Percentiles rank a stretch among this genome's conserved stretches.
Evolutionary conservation across 768 basidiomycete genomes (phyloP).

Genomic region (Chalciporus pseudorubinellus): DNA sequence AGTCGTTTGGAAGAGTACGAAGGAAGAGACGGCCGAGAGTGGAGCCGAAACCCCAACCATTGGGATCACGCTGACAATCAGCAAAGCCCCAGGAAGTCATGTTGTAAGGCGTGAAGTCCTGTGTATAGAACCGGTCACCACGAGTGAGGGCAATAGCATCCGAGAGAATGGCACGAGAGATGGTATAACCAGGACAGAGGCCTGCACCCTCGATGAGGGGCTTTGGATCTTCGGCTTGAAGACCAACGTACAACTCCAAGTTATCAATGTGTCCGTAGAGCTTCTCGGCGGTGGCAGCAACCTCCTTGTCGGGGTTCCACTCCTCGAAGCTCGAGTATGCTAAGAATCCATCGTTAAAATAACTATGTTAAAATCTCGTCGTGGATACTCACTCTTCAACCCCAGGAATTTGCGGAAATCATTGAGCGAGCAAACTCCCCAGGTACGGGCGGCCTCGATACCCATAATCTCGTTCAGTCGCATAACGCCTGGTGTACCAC

Average conservation of each 20-base stretch:
- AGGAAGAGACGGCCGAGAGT: constrained; percentile 72
- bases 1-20: constrained; percentile 70
- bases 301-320: constrained; percentile 74
- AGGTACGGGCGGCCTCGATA: constrained; percentile 69
- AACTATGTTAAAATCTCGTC: neutral
- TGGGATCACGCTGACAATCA: constrained; percentile 74
- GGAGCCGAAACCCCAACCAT: constrained; percentile 67
- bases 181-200: constrained; percentile 83
- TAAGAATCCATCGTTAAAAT: constrained; percentile 27
- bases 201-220: constrained; percentile 76
- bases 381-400: constrained; percentile 54
- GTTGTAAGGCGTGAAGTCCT: constrained; percentile 79
- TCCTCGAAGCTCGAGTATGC: constrained; percentile 71
- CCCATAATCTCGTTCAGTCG: constrained; percentile 81
- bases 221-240: constrained; percentile 78
- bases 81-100: constrained; percentile 82
- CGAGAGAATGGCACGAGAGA: constrained; percentile 80
- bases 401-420: constrained; percentile 84
- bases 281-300: constrained; percentile 70
- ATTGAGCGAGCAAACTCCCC: constrained; percentile 83
- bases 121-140: constrained; percentile 79
- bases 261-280: constrained; percentile 75
- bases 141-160: constrained; percentile 86
- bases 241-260: constrained; percentile 78
- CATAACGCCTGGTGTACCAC: constrained; percentile 74